phyloP scores from a whole-genome alignment of 495 filamentous ascomycete genomes.

The Xylona heveae region DNA sequence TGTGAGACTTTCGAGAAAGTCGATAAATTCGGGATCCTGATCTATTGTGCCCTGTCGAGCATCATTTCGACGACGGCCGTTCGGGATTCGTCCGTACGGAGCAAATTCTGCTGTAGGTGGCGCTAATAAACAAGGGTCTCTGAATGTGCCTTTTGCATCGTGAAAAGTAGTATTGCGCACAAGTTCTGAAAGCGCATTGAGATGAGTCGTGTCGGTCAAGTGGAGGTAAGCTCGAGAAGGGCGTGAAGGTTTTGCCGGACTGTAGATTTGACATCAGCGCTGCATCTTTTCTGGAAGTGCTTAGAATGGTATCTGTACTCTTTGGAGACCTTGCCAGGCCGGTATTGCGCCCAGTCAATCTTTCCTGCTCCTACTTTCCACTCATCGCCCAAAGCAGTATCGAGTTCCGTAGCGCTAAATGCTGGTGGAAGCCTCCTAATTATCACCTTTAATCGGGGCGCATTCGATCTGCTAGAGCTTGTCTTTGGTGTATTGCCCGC shows the following conservation, averaged over 20 bases:
- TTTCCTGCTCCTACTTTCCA: constrained; percentile 63
- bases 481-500: constrained; percentile 19
- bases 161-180: constrained; percentile 44
- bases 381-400: constrained; percentile 49
- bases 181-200: constrained; percentile 37
- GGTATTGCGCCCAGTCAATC: constrained; percentile 64
- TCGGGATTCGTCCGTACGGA: constrained; percentile 58
- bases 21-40: constrained; percentile 84
- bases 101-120: constrained; percentile 65
- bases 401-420: constrained; percentile 62
- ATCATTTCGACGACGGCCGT: constrained; percentile 50
- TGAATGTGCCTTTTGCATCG: constrained; percentile 50
- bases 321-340: constrained; percentile 65
- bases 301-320: constrained; percentile 34
- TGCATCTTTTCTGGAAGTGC: background rate
- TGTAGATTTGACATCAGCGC: constrained; percentile 17
- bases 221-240: constrained; percentile 66
- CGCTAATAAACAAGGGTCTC: constrained; percentile 43
- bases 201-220: constrained; percentile 35
- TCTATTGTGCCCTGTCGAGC: constrained; percentile 85
- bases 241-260: constrained; percentile 52
- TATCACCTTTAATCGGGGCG: constrained; percentile 61
- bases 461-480: constrained; percentile 26
- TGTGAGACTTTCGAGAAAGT: constrained; percentile 71
- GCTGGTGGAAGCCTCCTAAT: constrained; percentile 70